phyloP scores from a whole-genome alignment of 1,284 basidiomycete species.

The Naganishia cerealis region DNA sequence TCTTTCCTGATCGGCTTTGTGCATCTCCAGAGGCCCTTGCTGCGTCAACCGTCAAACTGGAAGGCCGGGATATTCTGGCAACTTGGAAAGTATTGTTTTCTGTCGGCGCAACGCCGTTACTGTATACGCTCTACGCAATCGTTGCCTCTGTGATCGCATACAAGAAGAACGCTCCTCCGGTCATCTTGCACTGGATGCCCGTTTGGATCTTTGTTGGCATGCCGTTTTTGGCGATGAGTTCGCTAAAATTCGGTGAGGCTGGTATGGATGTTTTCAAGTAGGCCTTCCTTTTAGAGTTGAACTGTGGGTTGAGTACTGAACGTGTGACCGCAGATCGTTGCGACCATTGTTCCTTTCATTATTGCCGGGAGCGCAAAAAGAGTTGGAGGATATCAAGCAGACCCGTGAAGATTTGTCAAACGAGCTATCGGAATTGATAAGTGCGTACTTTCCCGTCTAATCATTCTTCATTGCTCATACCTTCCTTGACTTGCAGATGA shows the following conservation, averaged over 20 bases:
- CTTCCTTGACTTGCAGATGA: slow-evolving; percentile 44
- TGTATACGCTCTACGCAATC: slow-evolving; percentile 81
- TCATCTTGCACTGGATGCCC: slow-evolving; percentile 75
- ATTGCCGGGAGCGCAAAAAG: slow-evolving; percentile 84
- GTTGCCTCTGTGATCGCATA: slow-evolving; percentile 75
- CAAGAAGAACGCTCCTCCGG: slow-evolving; percentile 62
- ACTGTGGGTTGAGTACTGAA: neutral
- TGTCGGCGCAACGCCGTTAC: slow-evolving; percentile 79
- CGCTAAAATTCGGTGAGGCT: slow-evolving; percentile 97
- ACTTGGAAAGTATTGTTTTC: slow-evolving; percentile 99
- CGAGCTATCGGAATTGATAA: slow-evolving; percentile 84
- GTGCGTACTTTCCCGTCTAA: slow-evolving; percentile 59
- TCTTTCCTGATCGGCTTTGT: slow-evolving; percentile 12
- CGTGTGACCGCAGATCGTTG: slow-evolving; percentile 56
- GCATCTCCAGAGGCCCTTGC: slow-evolving; percentile 81
- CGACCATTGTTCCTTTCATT: slow-evolving; percentile 87
- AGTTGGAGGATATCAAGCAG: slow-evolving; percentile 74
- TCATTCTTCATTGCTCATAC: neutral
- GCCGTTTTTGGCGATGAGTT: slow-evolving; percentile 88
- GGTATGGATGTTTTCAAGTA: slow-evolving; percentile 98
- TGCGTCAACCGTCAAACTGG: slow-evolving; percentile 92
- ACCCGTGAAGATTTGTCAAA: slow-evolving; percentile 78
- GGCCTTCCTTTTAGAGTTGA: slow-evolving; percentile 26
- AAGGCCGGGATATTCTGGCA: slow-evolving; percentile 89
- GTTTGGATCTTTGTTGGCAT: slow-evolving; percentile 72